Base-by-base conservation (phyloP, 2,329 filamentous ascomycete genomes). In the Myriangium duriaei region DNA sequence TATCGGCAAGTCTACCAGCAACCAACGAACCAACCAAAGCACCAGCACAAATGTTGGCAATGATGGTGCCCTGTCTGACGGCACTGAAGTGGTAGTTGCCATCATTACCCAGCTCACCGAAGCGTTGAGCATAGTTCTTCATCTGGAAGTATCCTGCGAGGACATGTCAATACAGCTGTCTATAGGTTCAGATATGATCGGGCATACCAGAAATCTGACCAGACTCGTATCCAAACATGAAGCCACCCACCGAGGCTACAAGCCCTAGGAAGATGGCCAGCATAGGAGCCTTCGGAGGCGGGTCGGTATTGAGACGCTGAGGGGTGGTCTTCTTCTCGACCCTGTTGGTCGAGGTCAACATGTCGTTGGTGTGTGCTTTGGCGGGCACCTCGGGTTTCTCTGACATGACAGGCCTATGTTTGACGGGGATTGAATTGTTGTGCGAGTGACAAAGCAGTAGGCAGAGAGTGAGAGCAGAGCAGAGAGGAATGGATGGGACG, bases 191-290 rank as follows among this genome's bases (percentile, higher is more conserved):
- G 50, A 70, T 63, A 29, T 58, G 60, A 13, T 10, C 5, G 7
- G 3, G 4, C 34, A 6, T 39, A 45, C 44, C 44, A 5, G 69
- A 72, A 37, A 75, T 74, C 49, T 74, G 70, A 45, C 72, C 74
- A 7, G 71, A 77, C 46, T 77, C 74, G 47, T 76, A 76, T 33
- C 74, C 74, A 52, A 76, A 76, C 43, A 78, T 65, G 53, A 74
- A 74, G 33, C 72, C 74, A 43, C 73, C 73, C 29, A 77, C 66
- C 31, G 67, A 71, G 30, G 71, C 72, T 30, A 68, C 60, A 21
- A 65, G 55, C 31, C 69, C 70, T 17, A 75, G 69, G 62, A 83
- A 59, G 42, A 61, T 54, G 21, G 61, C 60, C 11, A 54, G 43
- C 47, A 57, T 54, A 32, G 52, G 55, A 17, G 55, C 49, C 39